These are phyloP conservation scores for Plicaturopsis crispa DNA, from an alignment of 768 basidiomycete genomes.

Conservation along the genomic window DNA sequence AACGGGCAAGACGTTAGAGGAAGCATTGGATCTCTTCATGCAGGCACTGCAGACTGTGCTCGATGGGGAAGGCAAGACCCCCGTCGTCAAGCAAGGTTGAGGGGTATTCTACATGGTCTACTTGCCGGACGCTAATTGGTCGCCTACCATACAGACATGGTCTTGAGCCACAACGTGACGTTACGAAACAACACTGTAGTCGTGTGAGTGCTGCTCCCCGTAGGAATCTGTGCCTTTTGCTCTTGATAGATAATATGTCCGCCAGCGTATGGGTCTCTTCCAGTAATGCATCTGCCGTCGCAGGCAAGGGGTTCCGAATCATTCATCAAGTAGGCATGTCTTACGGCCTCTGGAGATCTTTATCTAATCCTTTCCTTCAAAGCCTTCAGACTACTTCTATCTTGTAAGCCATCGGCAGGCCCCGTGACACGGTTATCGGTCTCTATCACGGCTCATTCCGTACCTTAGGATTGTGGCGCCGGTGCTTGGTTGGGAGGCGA, in stretches of 20 bases:
- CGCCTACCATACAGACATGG: conserved; percentile 32
- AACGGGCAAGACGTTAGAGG: conserved; percentile 45
- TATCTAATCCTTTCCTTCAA: too few relatives aligned
- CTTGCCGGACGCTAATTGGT: not conserved
- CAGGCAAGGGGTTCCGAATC: conserved; percentile 31
- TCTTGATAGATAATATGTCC: not conserved
- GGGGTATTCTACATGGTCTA: conserved; percentile 4
- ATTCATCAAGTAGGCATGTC: too few relatives aligned
- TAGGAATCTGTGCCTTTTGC: not conserved
- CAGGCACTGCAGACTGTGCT: conserved; percentile 52
- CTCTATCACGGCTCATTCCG: too few relatives aligned
- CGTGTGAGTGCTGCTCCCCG: conserved; percentile 18
- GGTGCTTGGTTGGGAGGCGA: conserved; percentile 36
- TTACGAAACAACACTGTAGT: conserved; percentile 34
- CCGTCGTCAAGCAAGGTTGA: conserved; percentile 84
- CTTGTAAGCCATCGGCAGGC: too few relatives aligned
- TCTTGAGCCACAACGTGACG: conserved; percentile 26
- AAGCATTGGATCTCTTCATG: conserved; percentile 60
- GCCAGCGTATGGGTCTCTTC: conserved; percentile 40
- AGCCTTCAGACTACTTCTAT: conserved; percentile 47
- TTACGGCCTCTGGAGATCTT: too few relatives aligned
- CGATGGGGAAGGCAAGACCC: conserved; percentile 51
- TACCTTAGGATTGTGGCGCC: conserved; percentile 43
- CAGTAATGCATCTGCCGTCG: conserved; percentile 28
- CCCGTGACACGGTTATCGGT: too few relatives aligned